Conservation (phyloP, 805 yeast species). For the Zygosaccharomyces bailii region DNA sequence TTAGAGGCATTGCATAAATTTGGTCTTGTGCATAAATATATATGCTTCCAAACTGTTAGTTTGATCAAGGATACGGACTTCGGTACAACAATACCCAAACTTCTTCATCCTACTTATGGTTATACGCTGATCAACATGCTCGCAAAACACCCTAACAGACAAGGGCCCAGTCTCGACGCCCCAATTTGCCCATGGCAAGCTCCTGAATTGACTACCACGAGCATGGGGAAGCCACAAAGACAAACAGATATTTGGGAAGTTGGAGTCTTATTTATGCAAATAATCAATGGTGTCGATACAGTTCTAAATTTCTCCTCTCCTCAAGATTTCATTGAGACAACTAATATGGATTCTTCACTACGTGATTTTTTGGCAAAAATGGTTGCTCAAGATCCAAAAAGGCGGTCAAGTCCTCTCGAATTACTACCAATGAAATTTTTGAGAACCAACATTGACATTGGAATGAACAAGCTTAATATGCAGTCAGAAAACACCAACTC, state of each 20-base stretch:
- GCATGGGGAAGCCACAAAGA: slow-evolving; percentile 52
- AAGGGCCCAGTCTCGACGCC: slow-evolving; percentile 22
- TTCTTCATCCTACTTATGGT: slow-evolving; percentile 60
- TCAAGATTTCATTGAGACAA: slow-evolving; percentile 52
- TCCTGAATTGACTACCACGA: slow-evolving; percentile 57
- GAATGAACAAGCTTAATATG: slow-evolving; percentile 29
- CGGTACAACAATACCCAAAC: slow-evolving; percentile 55
- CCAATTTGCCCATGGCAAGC: slow-evolving; percentile 58
- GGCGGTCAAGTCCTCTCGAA: slow-evolving; percentile 80
- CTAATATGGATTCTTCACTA: slow-evolving; percentile 52
- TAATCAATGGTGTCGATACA: slow-evolving; percentile 58
- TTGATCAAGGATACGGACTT: slow-evolving; percentile 49
- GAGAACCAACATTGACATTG: slow-evolving; percentile 58
- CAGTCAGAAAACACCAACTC: slow-evolving; percentile 13
- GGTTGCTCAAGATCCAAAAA: slow-evolving; percentile 61
- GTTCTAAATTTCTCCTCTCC: slow-evolving; percentile 57
- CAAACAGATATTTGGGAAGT: slow-evolving; percentile 93
- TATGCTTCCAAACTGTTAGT: slow-evolving; percentile 59
- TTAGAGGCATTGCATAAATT: slow-evolving; percentile 78
- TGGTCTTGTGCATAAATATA: slow-evolving; percentile 73
- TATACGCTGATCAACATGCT: slow-evolving; percentile 44
- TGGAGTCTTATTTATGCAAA: slow-evolving; percentile 71
- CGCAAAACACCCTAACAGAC: slow-evolving; percentile 37
- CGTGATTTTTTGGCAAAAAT: slow-evolving; percentile 63
- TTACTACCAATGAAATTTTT: slow-evolving; percentile 79